phyloP scores from a whole-genome alignment of 1,139 yeast genomes.

The Waltiozyma sp. region DNA sequence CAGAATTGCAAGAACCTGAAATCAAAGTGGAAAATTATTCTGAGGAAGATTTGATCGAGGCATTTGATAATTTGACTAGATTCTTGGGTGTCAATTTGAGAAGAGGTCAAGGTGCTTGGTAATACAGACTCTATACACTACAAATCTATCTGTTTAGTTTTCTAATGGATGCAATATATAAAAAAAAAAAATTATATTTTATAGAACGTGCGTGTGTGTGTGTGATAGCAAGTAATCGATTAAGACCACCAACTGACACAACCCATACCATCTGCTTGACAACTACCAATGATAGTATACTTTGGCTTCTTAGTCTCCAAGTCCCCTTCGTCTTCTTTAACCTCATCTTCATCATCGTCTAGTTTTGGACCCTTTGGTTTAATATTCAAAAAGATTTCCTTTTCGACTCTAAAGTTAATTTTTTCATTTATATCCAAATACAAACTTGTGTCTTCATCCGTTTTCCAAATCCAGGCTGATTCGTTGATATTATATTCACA shows the following conservation, averaged over 20 bases:
- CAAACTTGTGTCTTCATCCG: constrained; percentile 50
- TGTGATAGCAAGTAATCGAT: too few relatives aligned
- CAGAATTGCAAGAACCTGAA: constrained; percentile 23
- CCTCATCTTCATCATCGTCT: constrained; percentile 27
- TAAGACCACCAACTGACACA: constrained; percentile 81
- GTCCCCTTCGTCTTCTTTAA: constrained; percentile 17
- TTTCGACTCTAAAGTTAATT: constrained; percentile 82
- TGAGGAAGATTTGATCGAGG: constrained; percentile 34
- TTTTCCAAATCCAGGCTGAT: constrained; percentile 91
- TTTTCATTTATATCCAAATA: constrained; percentile 85
- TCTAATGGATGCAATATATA: neutral
- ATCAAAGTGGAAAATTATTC: constrained; percentile 27
- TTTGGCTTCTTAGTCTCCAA: constrained; percentile 35
- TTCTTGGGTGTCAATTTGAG: constrained; percentile 53
- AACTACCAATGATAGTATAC: constrained; percentile 78
- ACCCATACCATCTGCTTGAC: constrained; percentile 96
- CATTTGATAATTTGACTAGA: constrained; percentile 56
- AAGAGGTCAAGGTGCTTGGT: constrained; percentile 43
- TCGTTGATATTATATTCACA: constrained; percentile 63
- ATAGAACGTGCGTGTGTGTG: too few relatives aligned
- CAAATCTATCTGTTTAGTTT: too few relatives aligned
- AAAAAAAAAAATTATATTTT: too few relatives aligned
- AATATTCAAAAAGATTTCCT: constrained; percentile 73
- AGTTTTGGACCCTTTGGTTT: constrained; percentile 63
- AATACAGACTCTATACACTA: too few relatives aligned